Evolutionary conservation across 345 rosid genomes (phyloP), one percentile per base, ranked within the genome.

Genomic region (Trapa bicornis): DNA sequence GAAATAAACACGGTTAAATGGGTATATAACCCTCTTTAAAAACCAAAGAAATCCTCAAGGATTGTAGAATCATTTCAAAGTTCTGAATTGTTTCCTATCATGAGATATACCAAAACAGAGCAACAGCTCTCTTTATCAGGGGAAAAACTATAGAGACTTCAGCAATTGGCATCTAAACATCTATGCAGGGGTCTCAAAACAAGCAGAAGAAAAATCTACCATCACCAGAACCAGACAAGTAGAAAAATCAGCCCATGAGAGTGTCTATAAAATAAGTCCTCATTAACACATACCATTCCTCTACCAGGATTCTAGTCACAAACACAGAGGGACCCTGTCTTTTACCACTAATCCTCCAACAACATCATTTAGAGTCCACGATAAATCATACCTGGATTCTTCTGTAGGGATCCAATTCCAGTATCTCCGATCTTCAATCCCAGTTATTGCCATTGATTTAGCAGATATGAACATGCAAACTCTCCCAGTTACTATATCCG

Each of bases 331-430:
- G 1, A n/a, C 10, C 63, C 37, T 2, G 63, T 1, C 12, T 11
- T 32, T 32, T 32, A 32, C 60, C 2, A n/a, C 8, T 22, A 22
- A 54, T 54, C 9, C 33, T n/a, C 22, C 60, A 54, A 54, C 60
- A 54, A n/a, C 33, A 36, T 17, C 62, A 37, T 17, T 22, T 10
- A 69, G 48, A 38, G 33, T 37, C n/a, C n/a, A 33, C 65, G 45
- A 42, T 15, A 8, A 67, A 70, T 66, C 73, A 5, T 70, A 93
- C 98, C 98, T 90, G 67, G 98, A 90, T 75, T 93, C 98, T 82
- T 88, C 97, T 5, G 97, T 93, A 3, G 89, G 81, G 67, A 86
- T 69, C 98, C 96, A 88, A 76, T 80, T 93, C 98, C 98, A 93
- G 72, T 93, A 93, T 80, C 98, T 86, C 61, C 97, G 80, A 65